Base-by-base conservation (phyloP, 768 basidiomycete species). In the Antrodiella citrinella region DNA sequence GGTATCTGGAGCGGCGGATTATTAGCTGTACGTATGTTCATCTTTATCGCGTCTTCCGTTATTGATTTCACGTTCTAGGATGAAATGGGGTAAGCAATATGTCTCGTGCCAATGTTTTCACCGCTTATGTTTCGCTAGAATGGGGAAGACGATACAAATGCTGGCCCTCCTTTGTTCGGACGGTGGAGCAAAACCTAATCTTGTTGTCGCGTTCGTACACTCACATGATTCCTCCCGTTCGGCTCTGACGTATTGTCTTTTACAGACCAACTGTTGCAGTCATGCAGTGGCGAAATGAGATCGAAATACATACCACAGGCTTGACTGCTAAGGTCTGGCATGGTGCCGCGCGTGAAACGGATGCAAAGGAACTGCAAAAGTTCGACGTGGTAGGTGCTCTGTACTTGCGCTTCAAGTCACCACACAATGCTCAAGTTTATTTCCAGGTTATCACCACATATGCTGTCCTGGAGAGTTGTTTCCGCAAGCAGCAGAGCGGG, bases 101-200 rank as follows among this genome's bases (percentile, higher is more conserved):
- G 10, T 24, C 26, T 50, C 35, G 24, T 9, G 46, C 41, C 47
- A 23, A 47, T 7, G 30, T 51, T 50, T 26, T 45, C 51, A 51
- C 24, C 58, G 21, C 39, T 53, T 19, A 56, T 54, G 38, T n/a
- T 7, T 30, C 46, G 40, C 13, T 55, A 86, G 87, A 18, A 91
- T 93, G 90, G 88, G 87, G 12, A 92, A 93, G 67, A 99, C 95
- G 0, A 98, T 99, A 52, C 96, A 99, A 63, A 91, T 93, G 56
- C 94, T 99, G 45, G 78, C 93, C 1, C 74, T 98, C 35, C 74
- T 99, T 30, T 80, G 94, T 3, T 81, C 86, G 1, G 90, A 93
- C 59, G 63, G 75, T 44, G 68, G 60, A 2, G 52, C 73, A 53
- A 86, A 80, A 62, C 92, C 93, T 2, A 95, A 93, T 57, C 77